A percentile compares a stretch with the other conserved stretches of the same genome.
Evolutionary conservation across 148 eudicot genomes (phyloP).

Genomic region (Rhododendron griersonianum): DNA sequence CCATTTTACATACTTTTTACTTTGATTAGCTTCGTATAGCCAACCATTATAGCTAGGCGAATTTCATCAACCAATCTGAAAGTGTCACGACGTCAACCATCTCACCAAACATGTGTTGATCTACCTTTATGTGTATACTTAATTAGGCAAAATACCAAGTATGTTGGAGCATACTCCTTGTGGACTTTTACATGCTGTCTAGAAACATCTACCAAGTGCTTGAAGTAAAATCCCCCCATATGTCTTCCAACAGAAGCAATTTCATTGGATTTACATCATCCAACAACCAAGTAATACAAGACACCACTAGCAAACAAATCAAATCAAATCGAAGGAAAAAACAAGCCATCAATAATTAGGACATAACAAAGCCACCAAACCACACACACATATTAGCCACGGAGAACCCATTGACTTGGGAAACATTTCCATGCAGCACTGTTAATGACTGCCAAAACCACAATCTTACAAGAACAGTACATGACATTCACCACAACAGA

Average conservation of each 20-base stretch:
- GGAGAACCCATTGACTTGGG: background rate
- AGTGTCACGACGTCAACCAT: background rate
- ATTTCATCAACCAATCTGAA: background rate
- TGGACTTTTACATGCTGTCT: background rate
- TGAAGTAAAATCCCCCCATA: background rate
- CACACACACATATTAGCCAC: background rate
- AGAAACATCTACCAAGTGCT: background rate
- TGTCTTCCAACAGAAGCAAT: too few species aligned
- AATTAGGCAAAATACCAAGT: background rate
- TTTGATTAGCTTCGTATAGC: too few species aligned
- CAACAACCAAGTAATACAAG: background rate
- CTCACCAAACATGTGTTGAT: background rate
- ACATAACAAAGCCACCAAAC: background rate
- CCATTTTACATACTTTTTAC: too few species aligned
- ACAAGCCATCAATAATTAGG: background rate
- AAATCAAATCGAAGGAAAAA: background rate
- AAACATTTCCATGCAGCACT: background rate
- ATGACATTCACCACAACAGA: background rate
- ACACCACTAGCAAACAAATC: background rate
- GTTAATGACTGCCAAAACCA: background rate
- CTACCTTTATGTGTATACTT: background rate
- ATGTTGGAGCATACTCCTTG: background rate
- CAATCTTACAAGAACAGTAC: background rate
- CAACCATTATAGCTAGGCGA: background rate
- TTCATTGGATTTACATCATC: too few species aligned